phyloP scores from a whole-genome alignment of 352 stramenopile genomes.

The Pseudoperonospora humuli region DNA sequence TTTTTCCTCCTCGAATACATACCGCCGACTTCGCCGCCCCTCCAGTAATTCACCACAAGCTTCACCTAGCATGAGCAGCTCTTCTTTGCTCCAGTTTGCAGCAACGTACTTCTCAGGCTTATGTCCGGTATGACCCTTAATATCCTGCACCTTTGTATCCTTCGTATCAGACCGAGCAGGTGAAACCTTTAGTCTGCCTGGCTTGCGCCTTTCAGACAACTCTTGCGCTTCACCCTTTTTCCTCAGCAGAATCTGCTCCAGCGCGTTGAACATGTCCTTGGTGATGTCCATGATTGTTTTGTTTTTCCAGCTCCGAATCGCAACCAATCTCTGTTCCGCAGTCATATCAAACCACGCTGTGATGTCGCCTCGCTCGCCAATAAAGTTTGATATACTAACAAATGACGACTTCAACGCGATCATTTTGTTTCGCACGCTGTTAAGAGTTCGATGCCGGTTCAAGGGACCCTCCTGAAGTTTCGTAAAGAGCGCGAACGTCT shows the following conservation, averaged over 20 bases:
- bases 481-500: constrained; percentile 21
- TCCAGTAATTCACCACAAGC: constrained; percentile 31
- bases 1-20: constrained; percentile 38
- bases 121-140: constrained; percentile 7
- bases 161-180: constrained; percentile 1
- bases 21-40: constrained; percentile 24
- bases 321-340: constrained; percentile 12
- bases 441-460: constrained; percentile 16
- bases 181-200: neutral
- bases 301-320: constrained; percentile 25
- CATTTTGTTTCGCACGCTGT: constrained; percentile 36
- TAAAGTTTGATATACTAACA: constrained; percentile 18
- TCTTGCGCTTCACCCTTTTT: constrained; percentile 10
- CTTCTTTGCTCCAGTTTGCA: constrained; percentile 28
- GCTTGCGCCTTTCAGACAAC: constrained; percentile 5
- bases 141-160: constrained; percentile 9
- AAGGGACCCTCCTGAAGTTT: constrained; percentile 17
- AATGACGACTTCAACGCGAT: constrained; percentile 32
- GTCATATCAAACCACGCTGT: constrained; percentile 25
- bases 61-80: constrained; percentile 26
- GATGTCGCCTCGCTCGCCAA: constrained; percentile 15
- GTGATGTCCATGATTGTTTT: constrained; percentile 29
- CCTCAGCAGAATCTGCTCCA: constrained; percentile 18
- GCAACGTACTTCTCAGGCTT: constrained; percentile 19
- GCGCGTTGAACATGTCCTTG: constrained; percentile 22